Conservation (phyloP, 2,329 filamentous ascomycete species). For the Aspergillus sp. region DNA sequence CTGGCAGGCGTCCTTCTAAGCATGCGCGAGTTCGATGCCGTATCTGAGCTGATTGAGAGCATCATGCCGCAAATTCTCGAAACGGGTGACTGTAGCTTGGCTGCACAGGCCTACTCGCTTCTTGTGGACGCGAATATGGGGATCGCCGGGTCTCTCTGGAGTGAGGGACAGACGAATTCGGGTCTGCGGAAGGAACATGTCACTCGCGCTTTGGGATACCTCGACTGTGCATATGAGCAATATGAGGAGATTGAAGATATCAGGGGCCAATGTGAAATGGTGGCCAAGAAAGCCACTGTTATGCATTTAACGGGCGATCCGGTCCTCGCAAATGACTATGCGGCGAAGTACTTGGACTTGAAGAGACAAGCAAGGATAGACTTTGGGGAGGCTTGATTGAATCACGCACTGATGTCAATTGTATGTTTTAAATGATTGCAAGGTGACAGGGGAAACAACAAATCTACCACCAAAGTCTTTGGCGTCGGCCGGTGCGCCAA, state of each 20-base stretch:
- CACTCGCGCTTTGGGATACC: conserved; percentile 59
- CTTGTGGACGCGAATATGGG: conserved; percentile 81
- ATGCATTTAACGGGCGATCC: conserved; percentile 70
- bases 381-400: not conserved
- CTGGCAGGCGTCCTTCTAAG: conserved; percentile 70
- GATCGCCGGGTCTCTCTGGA: conserved; percentile 58
- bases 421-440: too few species aligned
- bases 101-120: conserved; percentile 67
- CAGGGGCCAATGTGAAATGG: conserved; percentile 72
- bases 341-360: conserved; percentile 65
- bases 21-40: conserved; percentile 70
- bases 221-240: conserved; percentile 64
- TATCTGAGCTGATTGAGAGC: conserved; percentile 64
- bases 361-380: conserved; percentile 41
- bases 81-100: conserved; percentile 63
- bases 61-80: conserved; percentile 77
- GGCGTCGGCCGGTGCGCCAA: not conserved
- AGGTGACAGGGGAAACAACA: not conserved
- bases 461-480: too few species aligned
- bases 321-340: conserved; percentile 65
- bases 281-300: conserved; percentile 79
- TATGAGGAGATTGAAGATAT: conserved; percentile 70
- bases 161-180: conserved; percentile 24
- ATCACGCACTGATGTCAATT: not conserved
- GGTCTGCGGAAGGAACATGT: conserved; percentile 57